Evolutionary conservation across 148 eudicot species (phyloP).

Genomic region (Silene latifolia): DNA sequence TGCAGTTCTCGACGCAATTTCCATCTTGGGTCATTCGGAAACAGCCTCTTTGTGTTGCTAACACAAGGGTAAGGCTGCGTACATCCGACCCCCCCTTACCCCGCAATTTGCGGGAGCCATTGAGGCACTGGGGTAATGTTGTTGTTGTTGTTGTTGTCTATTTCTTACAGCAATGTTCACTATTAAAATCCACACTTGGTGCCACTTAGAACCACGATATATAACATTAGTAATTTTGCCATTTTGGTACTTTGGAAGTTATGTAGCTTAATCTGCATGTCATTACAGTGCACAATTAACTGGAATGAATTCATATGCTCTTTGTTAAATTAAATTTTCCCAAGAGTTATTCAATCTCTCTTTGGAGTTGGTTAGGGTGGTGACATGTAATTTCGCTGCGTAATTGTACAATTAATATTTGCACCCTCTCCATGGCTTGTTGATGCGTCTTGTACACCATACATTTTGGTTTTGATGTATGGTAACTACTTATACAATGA

Average conservation of each 20-base stretch:
- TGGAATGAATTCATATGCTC: neutral
- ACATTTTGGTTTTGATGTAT: neutral
- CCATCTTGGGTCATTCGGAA: too few species aligned
- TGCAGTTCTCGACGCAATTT: too few species aligned
- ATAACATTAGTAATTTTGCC: too few species aligned
- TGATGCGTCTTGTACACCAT: neutral
- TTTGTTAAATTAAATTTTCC: conserved; percentile 1
- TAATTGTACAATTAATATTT: neutral
- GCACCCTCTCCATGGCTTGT: conserved; percentile 3
- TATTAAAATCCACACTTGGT: too few species aligned
- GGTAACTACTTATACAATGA: neutral
- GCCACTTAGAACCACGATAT: too few species aligned
- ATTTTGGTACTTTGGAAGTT: neutral
- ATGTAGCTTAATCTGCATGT: neutral
- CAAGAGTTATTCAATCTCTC: neutral
- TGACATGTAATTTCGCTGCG: neutral
- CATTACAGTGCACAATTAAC: neutral
- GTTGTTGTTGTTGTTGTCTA: neutral
- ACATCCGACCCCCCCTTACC: too few species aligned
- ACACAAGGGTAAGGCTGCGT: too few species aligned
- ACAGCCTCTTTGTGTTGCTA: too few species aligned
- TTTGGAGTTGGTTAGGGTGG: neutral
- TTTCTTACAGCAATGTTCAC: too few species aligned
- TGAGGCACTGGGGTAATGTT: too few species aligned
- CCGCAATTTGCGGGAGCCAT: too few species aligned